phyloP scores from a whole-genome alignment of 2,329 filamentous ascomycete species.

The Fusarium nurragi region DNA sequence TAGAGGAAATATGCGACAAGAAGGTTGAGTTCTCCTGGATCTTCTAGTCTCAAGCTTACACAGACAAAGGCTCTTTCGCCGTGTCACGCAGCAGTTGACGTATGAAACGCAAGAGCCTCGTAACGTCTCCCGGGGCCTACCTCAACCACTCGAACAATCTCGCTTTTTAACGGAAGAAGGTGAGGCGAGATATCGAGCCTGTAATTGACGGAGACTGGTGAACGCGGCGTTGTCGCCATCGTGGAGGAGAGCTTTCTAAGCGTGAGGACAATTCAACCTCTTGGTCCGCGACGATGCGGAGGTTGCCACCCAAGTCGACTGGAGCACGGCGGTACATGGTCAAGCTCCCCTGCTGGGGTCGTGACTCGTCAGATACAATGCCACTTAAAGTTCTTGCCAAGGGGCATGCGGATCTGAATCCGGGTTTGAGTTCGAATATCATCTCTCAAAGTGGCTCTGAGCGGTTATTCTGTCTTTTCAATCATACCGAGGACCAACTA shows the following conservation, averaged over 20 bases:
- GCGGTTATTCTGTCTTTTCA: background rate
- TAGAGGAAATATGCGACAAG: slow-evolving; percentile 1
- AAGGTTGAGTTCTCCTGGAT: background rate
- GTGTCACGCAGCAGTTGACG: background rate
- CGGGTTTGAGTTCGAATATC: background rate
- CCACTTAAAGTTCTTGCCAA: fast-evolving
- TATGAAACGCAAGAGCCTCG: background rate
- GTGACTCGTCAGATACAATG: background rate
- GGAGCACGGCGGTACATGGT: background rate
- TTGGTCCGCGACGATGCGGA: background rate
- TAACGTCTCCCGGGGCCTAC: fast-evolving
- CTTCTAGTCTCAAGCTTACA: background rate
- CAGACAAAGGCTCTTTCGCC: background rate
- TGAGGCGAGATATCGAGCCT: fast-evolving
- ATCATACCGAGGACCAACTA: fast-evolving
- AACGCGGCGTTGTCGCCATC: fast-evolving
- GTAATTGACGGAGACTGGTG: fast-evolving
- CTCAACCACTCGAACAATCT: fast-evolving
- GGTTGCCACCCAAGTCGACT: slow-evolving; percentile 2
- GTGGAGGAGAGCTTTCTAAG: background rate
- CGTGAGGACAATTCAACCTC: background rate
- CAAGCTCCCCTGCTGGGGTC: background rate
- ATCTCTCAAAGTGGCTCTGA: slow-evolving; percentile 26
- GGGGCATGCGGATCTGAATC: fast-evolving
- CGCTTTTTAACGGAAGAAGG: fast-evolving